phyloP scores from a whole-genome alignment of 108 stramenopile species.

The Discostella pseudostelligera region DNA sequence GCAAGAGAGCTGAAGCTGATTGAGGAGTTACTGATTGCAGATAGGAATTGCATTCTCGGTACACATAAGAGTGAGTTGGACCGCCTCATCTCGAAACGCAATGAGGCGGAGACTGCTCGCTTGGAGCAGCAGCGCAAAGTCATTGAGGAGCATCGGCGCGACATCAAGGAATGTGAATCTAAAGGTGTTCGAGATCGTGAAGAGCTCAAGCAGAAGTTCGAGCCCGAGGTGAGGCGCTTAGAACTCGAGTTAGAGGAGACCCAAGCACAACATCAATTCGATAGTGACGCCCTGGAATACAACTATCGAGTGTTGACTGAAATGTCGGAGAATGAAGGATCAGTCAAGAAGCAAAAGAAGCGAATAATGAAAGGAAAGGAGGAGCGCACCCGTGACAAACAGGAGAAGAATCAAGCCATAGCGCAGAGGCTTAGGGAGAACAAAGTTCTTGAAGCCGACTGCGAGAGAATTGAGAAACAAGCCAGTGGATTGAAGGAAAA shows the following conservation, averaged over 20 bases:
- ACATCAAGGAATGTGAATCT: constrained; percentile 28
- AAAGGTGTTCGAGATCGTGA: constrained; percentile 18
- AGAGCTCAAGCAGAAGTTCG: constrained; percentile 28
- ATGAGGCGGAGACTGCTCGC: constrained; percentile 19
- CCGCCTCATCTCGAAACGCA: constrained; percentile 30
- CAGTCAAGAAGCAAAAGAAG: constrained; percentile 42
- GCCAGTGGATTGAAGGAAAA: constrained; percentile 43
- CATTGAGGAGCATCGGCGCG: constrained; percentile 26
- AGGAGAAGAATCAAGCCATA: constrained; percentile 21
- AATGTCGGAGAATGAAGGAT: constrained; percentile 28
- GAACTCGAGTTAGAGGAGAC: constrained; percentile 39
- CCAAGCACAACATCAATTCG: constrained; percentile 30
- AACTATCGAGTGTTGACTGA: constrained; percentile 43
- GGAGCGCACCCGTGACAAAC: constrained; percentile 18
- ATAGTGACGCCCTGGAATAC: constrained; percentile 42
- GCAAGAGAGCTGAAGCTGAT: constrained; percentile 35
- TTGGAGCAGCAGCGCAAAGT: constrained; percentile 26
- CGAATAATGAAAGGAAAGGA: constrained; percentile 48
- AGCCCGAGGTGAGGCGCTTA: constrained; percentile 24
- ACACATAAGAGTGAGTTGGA: constrained; percentile 28
- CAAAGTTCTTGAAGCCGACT: constrained; percentile 35
- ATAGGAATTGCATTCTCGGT: constrained; percentile 17
- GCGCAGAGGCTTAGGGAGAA: constrained; percentile 24
- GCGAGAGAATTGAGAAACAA: constrained; percentile 49
- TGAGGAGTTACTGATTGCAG: constrained; percentile 33